A percentile compares a stretch with the other conserved stretches of the same genome.
Evolutionary conservation across 2,329 filamentous ascomycete species (phyloP).

Genomic region (Rhynchosporium agropyri): DNA sequence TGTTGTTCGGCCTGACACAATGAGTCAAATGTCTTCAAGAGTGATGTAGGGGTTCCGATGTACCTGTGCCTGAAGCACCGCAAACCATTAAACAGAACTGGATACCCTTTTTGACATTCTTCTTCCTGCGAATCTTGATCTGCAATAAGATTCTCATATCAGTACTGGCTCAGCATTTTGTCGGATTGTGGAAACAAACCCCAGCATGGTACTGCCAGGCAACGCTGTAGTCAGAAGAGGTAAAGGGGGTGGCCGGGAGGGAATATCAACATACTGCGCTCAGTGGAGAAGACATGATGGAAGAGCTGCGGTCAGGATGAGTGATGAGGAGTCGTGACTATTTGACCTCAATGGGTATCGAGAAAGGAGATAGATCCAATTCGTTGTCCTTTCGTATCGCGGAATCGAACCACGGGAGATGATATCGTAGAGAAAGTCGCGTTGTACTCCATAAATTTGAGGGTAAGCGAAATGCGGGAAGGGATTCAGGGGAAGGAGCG

Average conservation of each 20-base stretch:
- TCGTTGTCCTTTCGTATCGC: neutral
- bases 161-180: slow-evolving; percentile 32
- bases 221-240: slow-evolving; percentile 38
- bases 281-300: slow-evolving; percentile 55
- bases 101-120: slow-evolving; percentile 91
- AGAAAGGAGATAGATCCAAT: slow-evolving; percentile 17
- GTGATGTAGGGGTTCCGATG: slow-evolving; percentile 42
- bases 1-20: slow-evolving; percentile 79
- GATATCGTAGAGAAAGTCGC: neutral
- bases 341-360: slow-evolving; percentile 22
- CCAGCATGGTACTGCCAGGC: slow-evolving; percentile 36
- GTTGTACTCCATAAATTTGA: slow-evolving; percentile 25
- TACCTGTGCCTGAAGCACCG: slow-evolving; percentile 97
- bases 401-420: neutral
- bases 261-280: slow-evolving; percentile 51
- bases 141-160: slow-evolving; percentile 45
- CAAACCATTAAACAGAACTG: slow-evolving; percentile 99
- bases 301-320: slow-evolving; percentile 21
- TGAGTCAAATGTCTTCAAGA: slow-evolving; percentile 27
- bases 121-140: slow-evolving; percentile 99
- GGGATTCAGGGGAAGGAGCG: neutral
- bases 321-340: slow-evolving; percentile 22
- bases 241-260: slow-evolving; percentile 36
- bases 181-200: slow-evolving; percentile 35
- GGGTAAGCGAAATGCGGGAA: slow-evolving; percentile 12